Evolutionary conservation across 2,329 filamentous ascomycete genomes (phyloP), one percentile per base, ranked within the genome.

Genomic region (Coleophoma crateriformis): DNA sequence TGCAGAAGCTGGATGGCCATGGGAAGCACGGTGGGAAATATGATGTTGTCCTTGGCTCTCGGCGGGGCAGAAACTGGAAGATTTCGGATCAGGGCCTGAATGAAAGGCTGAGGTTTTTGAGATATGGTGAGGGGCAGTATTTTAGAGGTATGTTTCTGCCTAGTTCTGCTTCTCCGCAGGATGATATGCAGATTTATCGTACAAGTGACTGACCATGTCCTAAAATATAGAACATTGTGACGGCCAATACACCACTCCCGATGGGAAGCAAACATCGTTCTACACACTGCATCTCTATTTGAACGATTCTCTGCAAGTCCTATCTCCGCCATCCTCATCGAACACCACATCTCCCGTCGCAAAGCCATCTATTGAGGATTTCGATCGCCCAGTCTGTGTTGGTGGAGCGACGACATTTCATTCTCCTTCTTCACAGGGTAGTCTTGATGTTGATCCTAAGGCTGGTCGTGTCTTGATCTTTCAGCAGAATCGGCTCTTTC

Each of bases 81-180:
- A 10, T 56, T 38, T 52, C 51, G 12, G 49, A 55, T 39, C 45
- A 54, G 33, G 64, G 83, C 10, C 64, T 88, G 39, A 94, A 94
- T 64, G 79, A 90, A 62, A 71, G 87, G 34, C 77, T 91, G 76
- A 72, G 89, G 27, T 91, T 91, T 59, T 68, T 95, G 46, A 84
- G 80, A 60, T 94, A 94, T 63, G 74, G 75, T 0, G 68, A 74
- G 0, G 87, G 87, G 0, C 82, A 90, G 59, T 92, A 84, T 62
- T 94, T 95, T 60, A 77, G 75, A 52, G 74, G 50, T 56, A 49
- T 27, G 53, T 54, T 58, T 35, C 35, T 13, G 7, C 14, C 7
- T 38, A 7, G 7, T 17, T 2, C 4, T 7, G 7, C 15, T 38
- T 12, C 7, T 38, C 15, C 14, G 40, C 22, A 44, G 15, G 47